Evolutionary conservation across 1,284 basidiomycete genomes (phyloP).

Genomic region (Ustilago cynodontis): DNA sequence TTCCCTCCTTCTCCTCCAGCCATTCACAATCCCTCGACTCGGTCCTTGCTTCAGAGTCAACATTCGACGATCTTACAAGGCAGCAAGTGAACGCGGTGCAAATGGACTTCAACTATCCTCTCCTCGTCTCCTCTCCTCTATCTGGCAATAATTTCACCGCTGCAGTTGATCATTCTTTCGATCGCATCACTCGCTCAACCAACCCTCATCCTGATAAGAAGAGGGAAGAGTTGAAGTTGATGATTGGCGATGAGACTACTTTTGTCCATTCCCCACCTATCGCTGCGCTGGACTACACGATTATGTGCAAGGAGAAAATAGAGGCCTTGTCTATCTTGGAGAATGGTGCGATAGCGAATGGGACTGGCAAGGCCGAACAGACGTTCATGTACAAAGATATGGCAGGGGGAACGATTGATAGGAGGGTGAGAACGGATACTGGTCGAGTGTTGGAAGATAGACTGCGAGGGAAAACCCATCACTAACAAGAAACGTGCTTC

Average conservation of each 20-base stretch:
- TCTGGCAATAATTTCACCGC: conserved; percentile 14
- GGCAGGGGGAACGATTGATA: conserved; percentile 31
- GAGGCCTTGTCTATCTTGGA: conserved; percentile 14
- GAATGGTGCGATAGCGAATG: conserved; percentile 22
- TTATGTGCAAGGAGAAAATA: conserved; percentile 4
- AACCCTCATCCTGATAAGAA: too few species aligned
- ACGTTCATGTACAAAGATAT: conserved; percentile 33
- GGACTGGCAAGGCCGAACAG: conserved; percentile 18
- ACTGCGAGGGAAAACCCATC: too few species aligned
- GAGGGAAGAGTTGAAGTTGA: neutral
- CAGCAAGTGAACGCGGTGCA: conserved; percentile 13
- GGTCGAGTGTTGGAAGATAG: conserved; percentile 22
- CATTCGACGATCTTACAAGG: conserved; percentile 3
- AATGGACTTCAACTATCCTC: conserved; percentile 36
- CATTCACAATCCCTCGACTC: neutral
- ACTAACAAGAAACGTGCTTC: neutral
- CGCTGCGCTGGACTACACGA: conserved; percentile 18
- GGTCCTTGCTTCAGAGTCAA: neutral
- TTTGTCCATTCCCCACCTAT: conserved; percentile 13
- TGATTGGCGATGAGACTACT: conserved; percentile 30
- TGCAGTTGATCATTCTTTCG: conserved; percentile 22
- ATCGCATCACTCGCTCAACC: conserved; percentile 10
- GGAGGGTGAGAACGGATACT: conserved; percentile 28
- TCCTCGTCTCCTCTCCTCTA: conserved; percentile 21
- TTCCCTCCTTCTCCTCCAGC: neutral